phyloP scores from a whole-genome alignment of 2,329 filamentous ascomycete species.

The Apiospora saccharicola region DNA sequence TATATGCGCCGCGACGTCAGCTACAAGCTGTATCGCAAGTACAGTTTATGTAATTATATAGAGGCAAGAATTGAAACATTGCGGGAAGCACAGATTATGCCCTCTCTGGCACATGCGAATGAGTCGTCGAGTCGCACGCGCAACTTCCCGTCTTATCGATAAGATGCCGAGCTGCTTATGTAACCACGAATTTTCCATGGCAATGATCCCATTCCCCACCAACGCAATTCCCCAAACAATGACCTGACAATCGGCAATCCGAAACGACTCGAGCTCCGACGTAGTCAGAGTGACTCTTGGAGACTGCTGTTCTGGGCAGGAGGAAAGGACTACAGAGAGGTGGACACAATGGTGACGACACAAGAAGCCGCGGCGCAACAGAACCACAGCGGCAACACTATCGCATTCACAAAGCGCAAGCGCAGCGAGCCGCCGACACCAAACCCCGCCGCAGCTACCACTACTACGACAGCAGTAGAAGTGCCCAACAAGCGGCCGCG shows the following conservation, averaged over 20 bases:
- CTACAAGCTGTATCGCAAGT: too few species aligned
- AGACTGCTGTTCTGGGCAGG: background rate
- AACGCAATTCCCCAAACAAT: background rate
- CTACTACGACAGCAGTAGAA: background rate
- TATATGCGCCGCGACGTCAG: too few species aligned
- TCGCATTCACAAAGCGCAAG: conserved; percentile 14
- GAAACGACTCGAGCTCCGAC: background rate
- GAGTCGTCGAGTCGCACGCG: background rate
- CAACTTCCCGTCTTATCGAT: background rate
- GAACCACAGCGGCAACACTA: background rate
- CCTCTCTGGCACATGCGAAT: background rate
- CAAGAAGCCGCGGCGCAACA: background rate
- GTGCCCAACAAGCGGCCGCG: conserved; percentile 36
- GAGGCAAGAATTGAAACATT: background rate
- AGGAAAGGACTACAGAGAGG: background rate
- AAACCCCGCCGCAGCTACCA: conserved; percentile 17
- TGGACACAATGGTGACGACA: background rate
- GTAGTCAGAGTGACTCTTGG: too few species aligned
- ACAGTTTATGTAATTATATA: background rate
- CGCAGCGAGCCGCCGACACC: conserved; percentile 33
- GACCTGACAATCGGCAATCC: background rate
- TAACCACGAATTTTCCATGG: background rate
- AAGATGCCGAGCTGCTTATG: background rate
- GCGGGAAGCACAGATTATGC: background rate
- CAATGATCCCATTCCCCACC: background rate